phyloP scores from a whole-genome alignment of 2,329 filamentous ascomycete species.

The Aspergillus pseudoterreus region DNA sequence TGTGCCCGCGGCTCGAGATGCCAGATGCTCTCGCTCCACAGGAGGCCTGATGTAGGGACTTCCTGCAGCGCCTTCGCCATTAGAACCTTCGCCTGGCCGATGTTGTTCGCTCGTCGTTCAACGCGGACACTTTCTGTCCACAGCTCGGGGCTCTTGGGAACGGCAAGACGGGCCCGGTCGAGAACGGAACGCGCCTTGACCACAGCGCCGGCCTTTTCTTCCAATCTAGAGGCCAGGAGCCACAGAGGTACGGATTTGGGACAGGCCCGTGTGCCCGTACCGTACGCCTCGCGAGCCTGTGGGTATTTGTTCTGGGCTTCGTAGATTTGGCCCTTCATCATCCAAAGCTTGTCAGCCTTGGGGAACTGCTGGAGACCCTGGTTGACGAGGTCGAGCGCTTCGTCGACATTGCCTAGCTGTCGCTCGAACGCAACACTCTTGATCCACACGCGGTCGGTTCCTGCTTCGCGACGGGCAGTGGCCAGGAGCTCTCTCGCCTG shows the following conservation, averaged over 20 bases:
- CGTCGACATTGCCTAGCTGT: slow-evolving; percentile 72
- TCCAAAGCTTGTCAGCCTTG: slow-evolving; percentile 83
- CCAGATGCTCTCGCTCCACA: slow-evolving; percentile 96
- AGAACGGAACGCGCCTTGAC: slow-evolving; percentile 94
- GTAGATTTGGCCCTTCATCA: slow-evolving; percentile 99
- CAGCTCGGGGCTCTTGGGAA: slow-evolving; percentile 77
- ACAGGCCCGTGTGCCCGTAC: slow-evolving; percentile 80
- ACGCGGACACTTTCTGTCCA: slow-evolving; percentile 95
- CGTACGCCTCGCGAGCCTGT: slow-evolving; percentile 86
- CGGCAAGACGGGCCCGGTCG: slow-evolving; percentile 81
- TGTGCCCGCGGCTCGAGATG: slow-evolving; percentile 87
- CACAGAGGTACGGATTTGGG: slow-evolving; percentile 81
- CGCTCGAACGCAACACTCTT: slow-evolving; percentile 93
- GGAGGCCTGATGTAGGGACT: slow-evolving; percentile 77
- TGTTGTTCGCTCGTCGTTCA: slow-evolving; percentile 81
- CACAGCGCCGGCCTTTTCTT: slow-evolving; percentile 76
- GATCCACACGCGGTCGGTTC: slow-evolving; percentile 95
- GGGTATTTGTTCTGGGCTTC: slow-evolving; percentile 73
- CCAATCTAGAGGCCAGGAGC: slow-evolving; percentile 82
- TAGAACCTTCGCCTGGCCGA: slow-evolving; percentile 77
- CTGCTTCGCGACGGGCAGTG: slow-evolving; percentile 80
- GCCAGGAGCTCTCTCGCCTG: slow-evolving; percentile 78
- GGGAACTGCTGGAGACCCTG: slow-evolving; percentile 86
- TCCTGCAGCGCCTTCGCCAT: slow-evolving; percentile 94
- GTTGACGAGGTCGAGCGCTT: slow-evolving; percentile 80